These are phyloP conservation scores for Jamesozyma lodderae DNA, from an alignment of 805 yeast species.

Conservation along the genomic window DNA sequence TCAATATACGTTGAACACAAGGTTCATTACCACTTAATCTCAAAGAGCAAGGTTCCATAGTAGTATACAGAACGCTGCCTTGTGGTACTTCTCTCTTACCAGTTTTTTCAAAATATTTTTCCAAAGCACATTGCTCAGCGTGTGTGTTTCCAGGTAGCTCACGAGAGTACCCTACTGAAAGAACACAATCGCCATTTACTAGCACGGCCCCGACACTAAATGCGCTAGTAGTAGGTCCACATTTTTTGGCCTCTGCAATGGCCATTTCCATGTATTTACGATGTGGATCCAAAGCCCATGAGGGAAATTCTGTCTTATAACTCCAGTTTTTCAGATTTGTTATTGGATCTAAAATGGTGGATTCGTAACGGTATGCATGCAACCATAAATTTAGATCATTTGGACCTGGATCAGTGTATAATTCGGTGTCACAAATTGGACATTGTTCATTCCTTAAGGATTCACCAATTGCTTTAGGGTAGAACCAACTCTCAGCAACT, in stretches of 20 bases:
- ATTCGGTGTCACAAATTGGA: slow-evolving; percentile 53
- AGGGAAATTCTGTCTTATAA: slow-evolving; percentile 67
- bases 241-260: slow-evolving; percentile 64
- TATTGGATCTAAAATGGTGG: slow-evolving; percentile 32
- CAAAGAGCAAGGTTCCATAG: slow-evolving; percentile 95
- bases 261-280: slow-evolving; percentile 65
- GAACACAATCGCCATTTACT: slow-evolving; percentile 49
- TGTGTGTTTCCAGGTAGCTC: slow-evolving; percentile 94
- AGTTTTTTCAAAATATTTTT: slow-evolving; percentile 47
- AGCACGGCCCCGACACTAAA: slow-evolving; percentile 91
- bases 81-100: slow-evolving; percentile 42
- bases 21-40: slow-evolving; percentile 86
- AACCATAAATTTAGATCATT: slow-evolving; percentile 83
- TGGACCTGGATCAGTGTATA: slow-evolving; percentile 83
- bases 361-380: slow-evolving; percentile 78
- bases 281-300: slow-evolving; percentile 66
- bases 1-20: slow-evolving; percentile 72
- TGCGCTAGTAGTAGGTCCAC: slow-evolving; percentile 76
- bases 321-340: slow-evolving; percentile 45
- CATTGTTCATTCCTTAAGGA: slow-evolving; percentile 51
- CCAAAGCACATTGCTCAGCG: slow-evolving; percentile 92
- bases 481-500: slow-evolving; percentile 60
- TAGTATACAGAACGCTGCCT: slow-evolving; percentile 80
- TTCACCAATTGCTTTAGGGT: slow-evolving; percentile 57
- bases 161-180: slow-evolving; percentile 82